Base-by-base conservation (phyloP, 768 basidiomycete genomes). In the Mycena vulgaris region DNA sequence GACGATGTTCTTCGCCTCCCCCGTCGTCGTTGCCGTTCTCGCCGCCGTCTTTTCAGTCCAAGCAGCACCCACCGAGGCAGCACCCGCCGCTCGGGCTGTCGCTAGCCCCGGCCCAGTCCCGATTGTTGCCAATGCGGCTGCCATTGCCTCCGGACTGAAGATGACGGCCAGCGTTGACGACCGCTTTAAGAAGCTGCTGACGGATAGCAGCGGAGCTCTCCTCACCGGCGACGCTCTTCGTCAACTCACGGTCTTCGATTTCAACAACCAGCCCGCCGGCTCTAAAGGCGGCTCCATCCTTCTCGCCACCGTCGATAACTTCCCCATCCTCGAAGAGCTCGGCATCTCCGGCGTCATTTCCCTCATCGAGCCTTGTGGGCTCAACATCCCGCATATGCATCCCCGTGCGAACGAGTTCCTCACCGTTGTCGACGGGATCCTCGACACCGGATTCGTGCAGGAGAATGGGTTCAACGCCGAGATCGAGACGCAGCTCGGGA, bases 201-300 rank as follows among this genome's bases (percentile, higher is more conserved):
- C 30, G 3, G 53, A 56, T 17, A 35, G 53, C 53, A 56, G 53
- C 53, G 53, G 53, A 21, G 35, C 35, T 17, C 53, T 56, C 53
- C 53, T 56, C 53, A 56, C 53, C 53, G 53, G 53, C 33, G 53
- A 56, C 53, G 53, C 53, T 11, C 53, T 56, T 19, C 53, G 53
- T 14, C 31, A 56, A 10, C 33, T 56, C 28, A 56, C 33, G 19
- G 53, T 45, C 11, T 45, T 45, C 42, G 42, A 45, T 45, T 45
- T 45, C 42, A 45, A 45, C 42, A 45, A 45, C 28, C 53, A 33
- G 11, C 53, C 53, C 33, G 33, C 28, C 7, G 53, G 53, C 19
- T 33, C 53, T 5, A 56, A 5, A 5, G 53, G 53, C 21, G 53
- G 53, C 35, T 33, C 53, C 53, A 56, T 56, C 21, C 42, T 45